Conservation (phyloP, 495 filamentous ascomycete genomes). For the Penicillium subrubescens region DNA sequence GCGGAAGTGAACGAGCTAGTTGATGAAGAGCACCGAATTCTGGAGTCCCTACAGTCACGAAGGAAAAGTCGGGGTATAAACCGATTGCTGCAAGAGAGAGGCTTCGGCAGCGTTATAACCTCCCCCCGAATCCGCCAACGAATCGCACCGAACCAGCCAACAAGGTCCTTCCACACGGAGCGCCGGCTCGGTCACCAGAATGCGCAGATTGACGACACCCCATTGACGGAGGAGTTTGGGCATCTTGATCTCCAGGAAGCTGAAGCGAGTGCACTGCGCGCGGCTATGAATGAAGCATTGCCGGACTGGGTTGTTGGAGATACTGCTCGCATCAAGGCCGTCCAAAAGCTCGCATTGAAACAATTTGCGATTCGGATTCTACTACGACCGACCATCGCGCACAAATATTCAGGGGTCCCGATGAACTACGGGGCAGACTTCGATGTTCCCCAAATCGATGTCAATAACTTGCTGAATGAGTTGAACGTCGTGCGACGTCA, state of each 20-base stretch:
- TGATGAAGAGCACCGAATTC: slow-evolving; percentile 43
- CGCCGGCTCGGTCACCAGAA: slow-evolving; percentile 9
- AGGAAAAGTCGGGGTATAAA: slow-evolving; percentile 23
- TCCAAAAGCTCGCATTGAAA: slow-evolving; percentile 45
- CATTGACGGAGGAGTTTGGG: slow-evolving; percentile 2
- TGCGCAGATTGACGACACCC: slow-evolving; percentile 12
- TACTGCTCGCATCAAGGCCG: slow-evolving; percentile 39
- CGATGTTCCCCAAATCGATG: slow-evolving; percentile 32
- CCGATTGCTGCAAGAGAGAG: slow-evolving; percentile 26
- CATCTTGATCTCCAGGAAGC: slow-evolving; percentile 8
- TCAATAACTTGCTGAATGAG: slow-evolving; percentile 36
- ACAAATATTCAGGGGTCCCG: slow-evolving; percentile 41
- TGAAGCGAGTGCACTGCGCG: slow-evolving; percentile 8
- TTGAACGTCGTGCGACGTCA: slow-evolving; percentile 35
- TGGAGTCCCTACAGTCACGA: slow-evolving; percentile 32
- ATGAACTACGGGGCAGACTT: slow-evolving; percentile 37
- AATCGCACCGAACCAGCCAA: slow-evolving; percentile 13
- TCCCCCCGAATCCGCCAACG: slow-evolving; percentile 12
- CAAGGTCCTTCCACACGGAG: slow-evolving; percentile 29
- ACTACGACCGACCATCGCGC: slow-evolving; percentile 43
- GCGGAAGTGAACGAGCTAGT: slow-evolving; percentile 47
- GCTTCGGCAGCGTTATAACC: slow-evolving; percentile 24
- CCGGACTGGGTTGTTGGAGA: slow-evolving; percentile 36
- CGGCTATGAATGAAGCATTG: slow-evolving; percentile 22
- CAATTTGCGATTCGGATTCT: slow-evolving; percentile 48